phyloP scores from a whole-genome alignment of 2,329 filamentous ascomycete genomes.

The Fusarium goolgardi region DNA sequence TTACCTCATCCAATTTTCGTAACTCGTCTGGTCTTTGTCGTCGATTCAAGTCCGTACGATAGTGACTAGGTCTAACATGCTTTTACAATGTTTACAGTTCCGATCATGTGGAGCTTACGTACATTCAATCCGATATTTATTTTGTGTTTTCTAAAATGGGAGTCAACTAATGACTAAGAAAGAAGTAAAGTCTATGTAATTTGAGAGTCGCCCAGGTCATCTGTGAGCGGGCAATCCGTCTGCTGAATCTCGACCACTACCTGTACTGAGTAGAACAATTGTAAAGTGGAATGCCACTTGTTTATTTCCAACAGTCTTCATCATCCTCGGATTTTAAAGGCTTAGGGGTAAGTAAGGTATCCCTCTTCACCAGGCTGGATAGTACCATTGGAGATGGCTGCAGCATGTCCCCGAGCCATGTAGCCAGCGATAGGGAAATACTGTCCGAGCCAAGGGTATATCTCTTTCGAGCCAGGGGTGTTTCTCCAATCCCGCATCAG shows the following conservation, averaged over 20 bases:
- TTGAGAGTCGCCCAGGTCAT: background rate
- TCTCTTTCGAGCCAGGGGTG: slow-evolving; percentile 62
- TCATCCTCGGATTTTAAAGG: rapidly evolving
- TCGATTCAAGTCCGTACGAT: rapidly evolving
- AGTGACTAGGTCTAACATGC: too few relatives aligned
- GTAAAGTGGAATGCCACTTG: too few relatives aligned
- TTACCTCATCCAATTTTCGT: background rate
- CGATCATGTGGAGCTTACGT: background rate
- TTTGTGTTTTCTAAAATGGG: background rate
- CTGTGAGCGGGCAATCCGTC: too few relatives aligned
- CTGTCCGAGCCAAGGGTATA: slow-evolving; percentile 73
- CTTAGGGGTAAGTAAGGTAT: slow-evolving; percentile 3
- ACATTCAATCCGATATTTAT: background rate
- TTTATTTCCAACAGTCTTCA: background rate
- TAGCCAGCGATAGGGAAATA: slow-evolving; percentile 74
- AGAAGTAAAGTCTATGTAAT: slow-evolving; percentile 8
- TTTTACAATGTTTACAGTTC: background rate
- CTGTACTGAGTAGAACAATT: background rate
- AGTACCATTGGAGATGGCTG: slow-evolving; percentile 69
- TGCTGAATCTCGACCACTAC: too few relatives aligned
- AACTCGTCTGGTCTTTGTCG: too few relatives aligned
- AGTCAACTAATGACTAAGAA: slow-evolving; percentile 1
- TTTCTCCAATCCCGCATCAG: slow-evolving; percentile 78
- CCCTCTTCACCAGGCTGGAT: slow-evolving; percentile 65
- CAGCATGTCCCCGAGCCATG: slow-evolving; percentile 70